Evolutionary conservation across 164 flowering plant species (phyloP).

Genomic region (Vitis labrusca): DNA sequence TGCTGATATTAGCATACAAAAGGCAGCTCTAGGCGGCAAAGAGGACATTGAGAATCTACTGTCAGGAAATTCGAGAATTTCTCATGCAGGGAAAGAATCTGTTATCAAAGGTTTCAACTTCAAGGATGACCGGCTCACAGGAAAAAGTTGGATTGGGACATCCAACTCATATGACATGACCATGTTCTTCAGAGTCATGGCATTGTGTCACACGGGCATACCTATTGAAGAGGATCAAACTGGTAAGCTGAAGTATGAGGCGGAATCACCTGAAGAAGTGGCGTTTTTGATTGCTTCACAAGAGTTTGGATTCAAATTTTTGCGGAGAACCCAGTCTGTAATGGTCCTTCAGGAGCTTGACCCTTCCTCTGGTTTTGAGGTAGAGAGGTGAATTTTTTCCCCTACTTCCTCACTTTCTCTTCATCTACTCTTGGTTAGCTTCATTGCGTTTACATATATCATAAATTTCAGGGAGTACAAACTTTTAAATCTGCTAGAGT

Average conservation of each 20-base stretch:
- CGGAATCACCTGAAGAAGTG: slow-evolving; percentile 55
- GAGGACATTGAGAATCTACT: not conserved
- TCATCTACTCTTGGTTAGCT: too few species aligned
- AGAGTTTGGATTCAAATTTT: slow-evolving; percentile 48
- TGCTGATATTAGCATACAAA: slow-evolving; percentile 20
- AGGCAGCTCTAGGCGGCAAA: slow-evolving; percentile 8
- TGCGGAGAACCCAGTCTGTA: slow-evolving; percentile 37
- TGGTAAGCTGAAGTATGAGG: slow-evolving; percentile 31
- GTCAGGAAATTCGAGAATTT: slow-evolving; percentile 3
- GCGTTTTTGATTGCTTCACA: slow-evolving; percentile 41
- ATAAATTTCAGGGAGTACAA: slow-evolving; percentile 47
- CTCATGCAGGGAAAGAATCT: slow-evolving; percentile 1
- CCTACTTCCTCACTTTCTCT: not conserved
- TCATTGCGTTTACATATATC: too few species aligned
- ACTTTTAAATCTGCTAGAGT: slow-evolving; percentile 59
- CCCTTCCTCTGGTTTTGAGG: slow-evolving; percentile 25
- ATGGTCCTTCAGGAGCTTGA: slow-evolving; percentile 45
- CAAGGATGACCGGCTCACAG: slow-evolving; percentile 30
- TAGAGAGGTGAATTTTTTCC: slow-evolving; percentile 39
- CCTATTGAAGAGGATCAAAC: slow-evolving; percentile 30
- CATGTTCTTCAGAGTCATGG: slow-evolving; percentile 39
- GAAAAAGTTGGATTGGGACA: slow-evolving; percentile 26
- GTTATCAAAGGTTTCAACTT: slow-evolving; percentile 42
- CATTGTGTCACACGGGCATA: slow-evolving; percentile 53
- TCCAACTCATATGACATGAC: slow-evolving; percentile 22